Conservation (phyloP, 176 grass and related monocot species). For the Chrysopogon serrulatus region DNA sequence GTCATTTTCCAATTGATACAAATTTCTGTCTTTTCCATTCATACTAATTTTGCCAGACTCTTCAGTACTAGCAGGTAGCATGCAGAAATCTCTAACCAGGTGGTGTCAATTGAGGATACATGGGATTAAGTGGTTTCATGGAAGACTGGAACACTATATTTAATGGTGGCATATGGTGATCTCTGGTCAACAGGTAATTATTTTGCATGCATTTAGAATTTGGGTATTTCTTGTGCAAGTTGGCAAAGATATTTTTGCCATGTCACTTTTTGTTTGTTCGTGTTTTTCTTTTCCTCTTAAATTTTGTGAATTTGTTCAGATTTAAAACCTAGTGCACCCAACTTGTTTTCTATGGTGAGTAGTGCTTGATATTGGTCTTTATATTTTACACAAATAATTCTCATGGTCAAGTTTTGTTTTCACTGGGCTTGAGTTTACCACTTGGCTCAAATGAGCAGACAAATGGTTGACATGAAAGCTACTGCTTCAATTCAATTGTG, state of each 20-base stretch:
- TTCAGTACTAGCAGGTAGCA: slow-evolving; percentile 48
- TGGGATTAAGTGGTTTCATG: slow-evolving; percentile 11
- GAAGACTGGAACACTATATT: slow-evolving; percentile 22
- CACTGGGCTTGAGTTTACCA: neutral
- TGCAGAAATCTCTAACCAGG: slow-evolving; percentile 33
- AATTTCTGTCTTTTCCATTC: neutral
- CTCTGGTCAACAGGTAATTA: slow-evolving; percentile 19
- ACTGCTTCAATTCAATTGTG: no score
- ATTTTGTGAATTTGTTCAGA: neutral
- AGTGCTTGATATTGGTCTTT: neutral
- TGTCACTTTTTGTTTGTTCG: neutral
- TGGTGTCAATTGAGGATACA: slow-evolving; percentile 26
- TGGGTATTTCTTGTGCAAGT: slow-evolving; percentile 16
- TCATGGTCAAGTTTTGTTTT: neutral
- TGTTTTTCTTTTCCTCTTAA: neutral
- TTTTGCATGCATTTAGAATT: slow-evolving; percentile 24
- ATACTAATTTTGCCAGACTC: slow-evolving; percentile 52
- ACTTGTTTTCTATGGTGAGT: neutral
- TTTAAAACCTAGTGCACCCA: neutral
- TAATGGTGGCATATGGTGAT: slow-evolving; percentile 14
- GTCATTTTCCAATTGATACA: slow-evolving; percentile 8
- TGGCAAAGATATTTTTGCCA: neutral
- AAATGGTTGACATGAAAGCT: neutral
- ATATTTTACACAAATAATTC: neutral
- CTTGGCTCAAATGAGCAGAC: neutral